These are phyloP conservation scores for Brassica incana DNA, from an alignment of 345 rosid species.

Conservation along the genomic window DNA sequence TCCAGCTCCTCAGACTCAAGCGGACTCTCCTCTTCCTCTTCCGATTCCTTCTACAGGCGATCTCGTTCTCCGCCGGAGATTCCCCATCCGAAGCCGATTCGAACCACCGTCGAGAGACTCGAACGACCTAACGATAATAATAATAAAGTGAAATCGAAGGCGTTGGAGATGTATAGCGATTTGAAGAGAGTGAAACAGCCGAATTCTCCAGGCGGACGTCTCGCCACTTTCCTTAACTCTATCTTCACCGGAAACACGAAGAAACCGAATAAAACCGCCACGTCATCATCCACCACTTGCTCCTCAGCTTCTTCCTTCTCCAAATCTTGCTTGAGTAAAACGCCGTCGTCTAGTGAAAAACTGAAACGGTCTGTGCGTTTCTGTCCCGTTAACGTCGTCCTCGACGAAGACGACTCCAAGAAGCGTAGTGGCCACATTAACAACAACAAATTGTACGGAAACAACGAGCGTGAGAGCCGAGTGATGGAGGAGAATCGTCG, in stretches of 20 bases:
- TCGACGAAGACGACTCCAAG: slow-evolving; percentile 58
- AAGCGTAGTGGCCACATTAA: neutral
- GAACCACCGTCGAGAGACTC: slow-evolving; percentile 46
- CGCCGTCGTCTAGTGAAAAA: slow-evolving; percentile 55
- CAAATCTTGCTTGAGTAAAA: slow-evolving; percentile 76
- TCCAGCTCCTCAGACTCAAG: slow-evolving; percentile 44
- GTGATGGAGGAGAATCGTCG: slow-evolving; percentile 51
- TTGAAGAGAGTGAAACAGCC: slow-evolving; percentile 86
- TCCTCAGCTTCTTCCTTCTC: slow-evolving; percentile 85
- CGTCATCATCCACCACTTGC: slow-evolving; percentile 45
- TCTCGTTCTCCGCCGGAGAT: slow-evolving; percentile 17
- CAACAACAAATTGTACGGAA: neutral
- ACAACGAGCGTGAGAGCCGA: slow-evolving; percentile 19
- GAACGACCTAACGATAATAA: neutral
- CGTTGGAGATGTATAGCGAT: slow-evolving; percentile 71
- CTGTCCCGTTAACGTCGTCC: slow-evolving; percentile 65
- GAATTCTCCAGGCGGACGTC: slow-evolving; percentile 79
- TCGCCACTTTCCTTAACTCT: slow-evolving; percentile 72
- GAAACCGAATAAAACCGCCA: slow-evolving; percentile 33
- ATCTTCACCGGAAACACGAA: slow-evolving; percentile 52
- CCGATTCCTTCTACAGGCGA: slow-evolving; percentile 47
- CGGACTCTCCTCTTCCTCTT: slow-evolving; percentile 73
- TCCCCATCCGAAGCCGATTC: slow-evolving; percentile 50
- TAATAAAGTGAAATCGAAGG: slow-evolving; percentile 36
- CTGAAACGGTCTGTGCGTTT: slow-evolving; percentile 71